Evolutionary conservation across 2,329 filamentous ascomycete genomes (phyloP), one percentile per base, ranked within the genome.

Genomic region (Neofusicoccum ribis): DNA sequence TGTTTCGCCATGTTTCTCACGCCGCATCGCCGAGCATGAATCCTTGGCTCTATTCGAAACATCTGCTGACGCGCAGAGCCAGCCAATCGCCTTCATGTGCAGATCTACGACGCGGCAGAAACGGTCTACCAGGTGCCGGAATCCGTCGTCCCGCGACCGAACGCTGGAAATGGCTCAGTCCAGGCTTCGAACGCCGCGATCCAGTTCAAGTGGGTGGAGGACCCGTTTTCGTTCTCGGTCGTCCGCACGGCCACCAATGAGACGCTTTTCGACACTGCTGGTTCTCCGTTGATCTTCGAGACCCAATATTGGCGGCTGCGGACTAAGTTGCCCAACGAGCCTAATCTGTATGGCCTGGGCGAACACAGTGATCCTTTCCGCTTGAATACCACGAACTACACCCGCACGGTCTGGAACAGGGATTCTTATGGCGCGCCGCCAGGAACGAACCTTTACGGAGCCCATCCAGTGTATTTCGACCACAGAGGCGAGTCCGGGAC

Each of bases 261-360:
- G 67, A 80, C 86, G 3, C 77, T 92, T 9, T 92, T 92, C 73
- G 88, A 93, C 70, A 91, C 90, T 0, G 86, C 87, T 0, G 88
- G 84, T 0, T 84, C 85, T 3, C 81, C 82, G 8, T 79, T 95
- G 11, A 81, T 95, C 49, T 95, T 93, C 70, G 89, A 95, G 77
- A 87, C 86, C 11, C 91, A 95, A 75, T 95, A 92, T 71, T 77
- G 95, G 27, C 86, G 88, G 20, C 81, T 94, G 66, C 85, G 89
- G 49, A 93, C 91, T 1, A 85, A 82, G 67, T 81, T 95, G 11
- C 91, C 91, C 0, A 76, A 85, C 0, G 81, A 87, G 62, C 89
- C 91, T 0, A 86, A 90, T 70, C 79, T 95, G 5, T 95, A 95
- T 73, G 91, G 92, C 0, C 82, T 94, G 1, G 91, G 91, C 41